Evolutionary conservation across 1,139 yeast species (phyloP).

Genomic region (Pichia terricola): DNA sequence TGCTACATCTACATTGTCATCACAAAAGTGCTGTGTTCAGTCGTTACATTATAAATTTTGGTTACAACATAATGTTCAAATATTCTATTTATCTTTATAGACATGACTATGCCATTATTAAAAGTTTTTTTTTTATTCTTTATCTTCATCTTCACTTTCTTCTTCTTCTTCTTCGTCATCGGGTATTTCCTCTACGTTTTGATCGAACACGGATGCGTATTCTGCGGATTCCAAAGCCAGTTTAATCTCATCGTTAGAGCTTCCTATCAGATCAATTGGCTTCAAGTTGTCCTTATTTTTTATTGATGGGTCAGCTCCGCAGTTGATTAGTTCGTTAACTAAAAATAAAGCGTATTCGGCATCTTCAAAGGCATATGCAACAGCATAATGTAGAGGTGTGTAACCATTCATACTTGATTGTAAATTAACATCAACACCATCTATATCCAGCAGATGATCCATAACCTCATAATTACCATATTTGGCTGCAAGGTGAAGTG

Average conservation of each 20-base stretch:
- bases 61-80: too few species aligned
- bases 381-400: constrained; percentile 87
- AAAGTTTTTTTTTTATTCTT: too few species aligned
- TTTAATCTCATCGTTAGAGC: constrained; percentile 41
- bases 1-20: too few species aligned
- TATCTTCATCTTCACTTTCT: constrained; percentile 10
- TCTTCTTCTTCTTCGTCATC: constrained; percentile 17
- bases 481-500: constrained; percentile 73
- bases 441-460: constrained; percentile 74
- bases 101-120: too few species aligned
- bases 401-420: constrained; percentile 61
- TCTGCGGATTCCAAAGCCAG: constrained; percentile 75
- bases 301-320: constrained; percentile 74
- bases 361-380: constrained; percentile 62
- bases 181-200: constrained; percentile 14
- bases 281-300: constrained; percentile 52
- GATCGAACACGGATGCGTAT: constrained; percentile 25
- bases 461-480: constrained; percentile 82
- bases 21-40: too few species aligned
- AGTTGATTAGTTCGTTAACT: constrained; percentile 75
- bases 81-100: too few species aligned
- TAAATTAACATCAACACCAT: constrained; percentile 88
- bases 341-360: constrained; percentile 81
- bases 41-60: too few species aligned
- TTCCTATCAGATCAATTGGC: constrained; percentile 57